Percentiles rank a stretch among this genome's conserved stretches.
phyloP scores from a whole-genome alignment of 164 flowering plant species.

The Liquidambar formosana region DNA sequence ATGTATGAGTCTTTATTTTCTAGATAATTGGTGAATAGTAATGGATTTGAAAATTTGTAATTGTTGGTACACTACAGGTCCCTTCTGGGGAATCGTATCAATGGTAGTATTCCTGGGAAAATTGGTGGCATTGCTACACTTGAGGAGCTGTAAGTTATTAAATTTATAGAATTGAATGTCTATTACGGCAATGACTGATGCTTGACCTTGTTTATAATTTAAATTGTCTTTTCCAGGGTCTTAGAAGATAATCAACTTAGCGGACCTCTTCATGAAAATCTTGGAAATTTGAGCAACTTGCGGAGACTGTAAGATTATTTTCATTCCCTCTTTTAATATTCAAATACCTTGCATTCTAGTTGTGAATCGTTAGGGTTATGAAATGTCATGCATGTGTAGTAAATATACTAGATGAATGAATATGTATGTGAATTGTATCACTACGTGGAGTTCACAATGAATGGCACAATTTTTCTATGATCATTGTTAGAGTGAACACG shows the following conservation, averaged over 20 bases:
- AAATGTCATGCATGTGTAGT: too few relatives aligned
- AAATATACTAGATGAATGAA: too few relatives aligned
- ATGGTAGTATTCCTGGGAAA: slow-evolving; percentile 58
- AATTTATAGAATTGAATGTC: background rate
- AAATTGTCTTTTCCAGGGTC: slow-evolving; percentile 29
- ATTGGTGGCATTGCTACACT: too few relatives aligned
- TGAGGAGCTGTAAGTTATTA: too few relatives aligned
- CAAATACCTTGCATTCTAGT: too few relatives aligned
- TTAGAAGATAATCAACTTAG: slow-evolving; percentile 55
- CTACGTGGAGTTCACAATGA: too few relatives aligned
- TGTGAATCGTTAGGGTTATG: too few relatives aligned
- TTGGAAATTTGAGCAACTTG: slow-evolving; percentile 54
- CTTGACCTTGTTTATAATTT: background rate
- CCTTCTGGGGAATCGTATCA: slow-evolving; percentile 62
- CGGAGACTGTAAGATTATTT: slow-evolving; percentile 50
- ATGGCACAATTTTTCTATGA: too few relatives aligned
- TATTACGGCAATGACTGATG: background rate
- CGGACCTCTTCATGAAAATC: slow-evolving; percentile 46
- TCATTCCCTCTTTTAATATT: too few relatives aligned
- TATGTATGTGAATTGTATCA: too few relatives aligned
- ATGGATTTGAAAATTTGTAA: background rate
- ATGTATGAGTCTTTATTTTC: background rate
- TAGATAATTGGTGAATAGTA: background rate
- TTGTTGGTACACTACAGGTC: slow-evolving; percentile 38
- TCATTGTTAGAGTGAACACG: too few relatives aligned